phyloP scores from a whole-genome alignment of 768 basidiomycete species.

The Gelatoporia subvermispora region DNA sequence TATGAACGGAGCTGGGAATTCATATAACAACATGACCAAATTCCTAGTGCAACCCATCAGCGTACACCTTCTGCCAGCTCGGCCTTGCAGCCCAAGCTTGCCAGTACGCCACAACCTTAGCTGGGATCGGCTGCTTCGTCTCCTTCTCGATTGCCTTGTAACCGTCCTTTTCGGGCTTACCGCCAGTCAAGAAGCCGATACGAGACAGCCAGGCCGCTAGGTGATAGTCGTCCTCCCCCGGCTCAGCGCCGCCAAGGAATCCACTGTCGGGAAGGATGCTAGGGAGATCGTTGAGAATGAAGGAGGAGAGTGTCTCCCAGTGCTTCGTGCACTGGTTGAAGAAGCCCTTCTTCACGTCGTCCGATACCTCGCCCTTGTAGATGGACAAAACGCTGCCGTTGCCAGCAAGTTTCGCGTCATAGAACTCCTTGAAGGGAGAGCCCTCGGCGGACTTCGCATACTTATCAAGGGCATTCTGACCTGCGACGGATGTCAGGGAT shows the following conservation, averaged over 20 bases:
- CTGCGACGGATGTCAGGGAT: conserved; percentile 18
- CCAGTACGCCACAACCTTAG: conserved; percentile 39
- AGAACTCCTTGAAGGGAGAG: conserved; percentile 37
- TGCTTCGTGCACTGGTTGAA: conserved; percentile 34
- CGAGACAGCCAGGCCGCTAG: conserved; percentile 49
- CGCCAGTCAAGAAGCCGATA: conserved; percentile 36
- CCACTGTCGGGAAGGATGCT: conserved; percentile 34
- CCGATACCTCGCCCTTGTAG: conserved; percentile 34
- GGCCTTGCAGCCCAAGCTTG: conserved; percentile 38
- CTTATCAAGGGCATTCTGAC: conserved; percentile 39
- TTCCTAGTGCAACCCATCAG: conserved; percentile 37
- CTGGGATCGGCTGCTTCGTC: conserved; percentile 32
- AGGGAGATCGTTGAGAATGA: conserved; percentile 38
- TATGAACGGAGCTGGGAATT: too few relatives aligned
- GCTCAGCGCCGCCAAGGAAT: conserved; percentile 43
- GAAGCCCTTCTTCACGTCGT: conserved; percentile 32
- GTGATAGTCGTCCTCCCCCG: conserved; percentile 54
- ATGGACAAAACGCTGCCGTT: conserved; percentile 39
- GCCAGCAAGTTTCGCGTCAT: conserved; percentile 34
- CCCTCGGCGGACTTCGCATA: conserved; percentile 30
- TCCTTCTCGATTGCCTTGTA: conserved; percentile 34
- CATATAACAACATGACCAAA: too few relatives aligned
- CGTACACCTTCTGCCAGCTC: conserved; percentile 37
- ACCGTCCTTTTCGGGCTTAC: conserved; percentile 32
- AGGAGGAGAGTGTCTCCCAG: conserved; percentile 33